phyloP scores from a whole-genome alignment of 2,329 filamentous ascomycete genomes.

The Macrophomina tecta region DNA sequence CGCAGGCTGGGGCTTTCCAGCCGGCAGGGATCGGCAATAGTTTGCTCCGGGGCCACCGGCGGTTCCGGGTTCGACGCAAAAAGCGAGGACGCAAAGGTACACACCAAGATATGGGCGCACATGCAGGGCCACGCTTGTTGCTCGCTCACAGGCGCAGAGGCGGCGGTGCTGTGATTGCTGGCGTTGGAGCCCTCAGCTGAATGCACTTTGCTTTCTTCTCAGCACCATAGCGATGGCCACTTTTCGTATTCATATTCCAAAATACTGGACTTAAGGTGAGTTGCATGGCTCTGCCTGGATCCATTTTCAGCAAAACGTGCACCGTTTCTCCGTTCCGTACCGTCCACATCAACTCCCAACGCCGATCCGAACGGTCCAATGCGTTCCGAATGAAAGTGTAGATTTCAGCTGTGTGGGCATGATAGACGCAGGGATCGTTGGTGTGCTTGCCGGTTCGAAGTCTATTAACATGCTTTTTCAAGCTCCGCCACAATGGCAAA shows the following conservation, averaged over 20 bases:
- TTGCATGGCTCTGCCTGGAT: constrained; percentile 30
- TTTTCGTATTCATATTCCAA: constrained; percentile 33
- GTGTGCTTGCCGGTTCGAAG: background rate
- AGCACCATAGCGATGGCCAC: constrained; percentile 40
- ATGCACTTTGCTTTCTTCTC: constrained; percentile 40
- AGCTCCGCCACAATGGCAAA: background rate
- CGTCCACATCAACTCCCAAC: background rate
- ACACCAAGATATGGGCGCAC: no score
- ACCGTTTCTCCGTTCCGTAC: no score
- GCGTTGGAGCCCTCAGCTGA: no score
- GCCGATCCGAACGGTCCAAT: background rate
- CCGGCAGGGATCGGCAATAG: no score
- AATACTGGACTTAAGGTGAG: constrained; percentile 44
- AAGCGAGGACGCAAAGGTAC: no score
- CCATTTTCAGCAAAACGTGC: background rate
- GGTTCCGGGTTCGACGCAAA: no score
- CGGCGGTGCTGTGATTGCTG: no score
- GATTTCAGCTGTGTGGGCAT: background rate
- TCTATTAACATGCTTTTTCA: background rate
- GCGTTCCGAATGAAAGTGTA: background rate
- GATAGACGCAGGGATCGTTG: background rate
- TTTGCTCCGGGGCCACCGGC: no score
- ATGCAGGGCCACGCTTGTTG: no score
- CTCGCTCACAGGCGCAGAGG: no score
- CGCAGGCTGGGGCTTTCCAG: no score